Percentiles rank a stretch among this genome's conserved stretches.
Conservation (phyloP, 2,329 filamentous ascomycete species). For the Nothophaeocryptopus gaeumannii region DNA sequence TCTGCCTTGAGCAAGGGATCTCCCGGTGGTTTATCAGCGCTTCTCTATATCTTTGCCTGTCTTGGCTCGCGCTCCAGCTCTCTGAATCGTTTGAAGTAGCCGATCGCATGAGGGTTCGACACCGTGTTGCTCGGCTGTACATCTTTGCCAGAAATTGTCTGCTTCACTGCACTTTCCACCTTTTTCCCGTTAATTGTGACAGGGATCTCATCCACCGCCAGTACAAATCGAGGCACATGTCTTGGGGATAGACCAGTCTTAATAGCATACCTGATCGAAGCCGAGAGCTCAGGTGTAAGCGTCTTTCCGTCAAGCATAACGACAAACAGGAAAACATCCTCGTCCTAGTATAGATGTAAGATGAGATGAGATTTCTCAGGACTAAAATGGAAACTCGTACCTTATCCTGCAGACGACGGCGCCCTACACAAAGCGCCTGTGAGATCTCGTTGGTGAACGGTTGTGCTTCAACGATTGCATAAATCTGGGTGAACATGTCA, state of each 20-base stretch:
- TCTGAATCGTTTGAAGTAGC: conserved; percentile 37
- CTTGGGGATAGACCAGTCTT: conserved; percentile 30
- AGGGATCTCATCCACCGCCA: conserved; percentile 31
- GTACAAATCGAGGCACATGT: conserved; percentile 44
- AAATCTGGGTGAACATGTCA: conserved; percentile 33
- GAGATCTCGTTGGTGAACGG: conserved; percentile 38
- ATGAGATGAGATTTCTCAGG: neutral
- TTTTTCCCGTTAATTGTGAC: conserved; percentile 50
- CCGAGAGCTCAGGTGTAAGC: conserved; percentile 28
- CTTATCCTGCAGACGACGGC: conserved; percentile 35
- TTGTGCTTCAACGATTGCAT: conserved; percentile 46
- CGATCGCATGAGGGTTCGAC: conserved; percentile 39
- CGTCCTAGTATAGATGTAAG: conserved; percentile 21
- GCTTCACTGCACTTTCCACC: conserved; percentile 46
- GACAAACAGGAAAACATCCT: conserved; percentile 43
- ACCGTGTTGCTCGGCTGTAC: conserved; percentile 41
- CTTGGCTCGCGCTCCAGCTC: conserved; percentile 29
- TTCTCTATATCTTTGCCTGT: conserved; percentile 21
- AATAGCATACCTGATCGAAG: conserved; percentile 30
- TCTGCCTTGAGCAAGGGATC: too few relatives aligned
- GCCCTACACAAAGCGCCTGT: conserved; percentile 41
- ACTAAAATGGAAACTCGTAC: conserved; percentile 24
- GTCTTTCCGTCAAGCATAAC: conserved; percentile 33
- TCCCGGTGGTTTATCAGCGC: too few relatives aligned
- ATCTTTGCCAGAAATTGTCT: conserved; percentile 39